phyloP scores from a whole-genome alignment of 179 eudicot genomes.

The Nepenthes alata region DNA sequence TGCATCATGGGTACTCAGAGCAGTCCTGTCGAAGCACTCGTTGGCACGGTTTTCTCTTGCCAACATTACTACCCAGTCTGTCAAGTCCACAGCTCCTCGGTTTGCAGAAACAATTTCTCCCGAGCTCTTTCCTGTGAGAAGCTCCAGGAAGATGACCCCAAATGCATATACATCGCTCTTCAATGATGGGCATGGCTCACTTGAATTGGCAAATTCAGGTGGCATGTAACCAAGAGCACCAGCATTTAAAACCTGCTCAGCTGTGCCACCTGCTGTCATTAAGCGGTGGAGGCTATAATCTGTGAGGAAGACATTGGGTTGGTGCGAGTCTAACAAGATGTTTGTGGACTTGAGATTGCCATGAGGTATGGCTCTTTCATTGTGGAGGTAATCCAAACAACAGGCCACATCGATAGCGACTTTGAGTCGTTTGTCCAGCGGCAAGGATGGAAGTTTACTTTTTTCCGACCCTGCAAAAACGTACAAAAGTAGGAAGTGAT shows the following conservation, averaged over 20 bases:
- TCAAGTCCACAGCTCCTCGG: constrained; percentile 40
- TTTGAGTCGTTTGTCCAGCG: constrained; percentile 31
- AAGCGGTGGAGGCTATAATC: constrained; percentile 68
- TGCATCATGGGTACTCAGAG: constrained; percentile 9
- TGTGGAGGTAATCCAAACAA: constrained; percentile 58
- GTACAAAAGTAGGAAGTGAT: too few relatives aligned
- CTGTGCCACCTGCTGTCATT: constrained; percentile 50
- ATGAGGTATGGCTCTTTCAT: constrained; percentile 53
- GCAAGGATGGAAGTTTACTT: constrained; percentile 19
- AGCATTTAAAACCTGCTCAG: constrained; percentile 55
- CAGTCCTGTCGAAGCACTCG: constrained; percentile 41
- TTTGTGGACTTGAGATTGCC: constrained; percentile 76
- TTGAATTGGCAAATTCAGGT: constrained; percentile 57
- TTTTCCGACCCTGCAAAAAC: constrained; percentile 27
- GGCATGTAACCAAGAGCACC: constrained; percentile 65
- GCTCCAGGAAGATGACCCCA: constrained; percentile 56
- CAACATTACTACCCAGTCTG: constrained; percentile 57
- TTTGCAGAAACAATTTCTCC: constrained; percentile 36
- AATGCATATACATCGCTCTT: constrained; percentile 67
- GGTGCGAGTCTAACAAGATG: constrained; percentile 31
- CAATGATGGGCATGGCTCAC: constrained; percentile 52
- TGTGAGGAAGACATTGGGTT: constrained; percentile 25
- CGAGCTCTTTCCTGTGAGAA: constrained; percentile 45
- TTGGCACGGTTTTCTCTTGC: constrained; percentile 24
- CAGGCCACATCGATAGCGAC: constrained; percentile 40